Evolutionary conservation across 176 grass and related monocot species (phyloP), one percentile per base, ranked within the genome.

Genomic region (Panicum miliaceum): DNA sequence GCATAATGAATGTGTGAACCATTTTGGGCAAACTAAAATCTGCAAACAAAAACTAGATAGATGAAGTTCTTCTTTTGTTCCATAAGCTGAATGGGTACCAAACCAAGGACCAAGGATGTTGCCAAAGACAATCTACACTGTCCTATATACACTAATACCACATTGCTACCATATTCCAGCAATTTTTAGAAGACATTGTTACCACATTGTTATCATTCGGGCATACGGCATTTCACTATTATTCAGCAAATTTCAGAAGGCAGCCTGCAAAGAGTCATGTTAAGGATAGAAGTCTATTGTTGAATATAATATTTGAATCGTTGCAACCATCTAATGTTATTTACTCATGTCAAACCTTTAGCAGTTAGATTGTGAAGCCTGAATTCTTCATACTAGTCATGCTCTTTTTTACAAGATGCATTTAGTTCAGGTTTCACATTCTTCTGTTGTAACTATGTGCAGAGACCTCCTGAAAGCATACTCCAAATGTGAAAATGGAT

Each of bases 401-500:
- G 13, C 41, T n/a, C 38, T 12, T 5, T 2, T 74, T 12, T 29
- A 48, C 13, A 29, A 26, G 51, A 51, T 59, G 7, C 9, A 23
- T 62, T 71, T 32, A 62, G 15, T 3, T 38, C 12, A 51, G 42
- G 36, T 66, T 73, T 91, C 4, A 77, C 60, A 76, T 8, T 35
- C 20, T 59, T 20, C 5, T 4, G 4, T 41, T 72, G 51, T 70
- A 74, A 63, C 19, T 43, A 81, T n/a, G 80, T 77, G 75, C 79
- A 97, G 95, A 81, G 95, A 97, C 73, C 84, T 97, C 36, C 86
- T 97, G 27, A 92, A 88, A 77, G 92, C 92, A 45, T 97, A 97
- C 78, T 94, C 95, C 35, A 79, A 86, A 4, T 97, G 92, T 73
- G 84, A 97, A 68, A 93, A 87, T 82, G 95, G 95, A 27, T 82